Base-by-base conservation (phyloP, 2,329 filamentous ascomycete species). In the Tolypocladium guangdongense region DNA sequence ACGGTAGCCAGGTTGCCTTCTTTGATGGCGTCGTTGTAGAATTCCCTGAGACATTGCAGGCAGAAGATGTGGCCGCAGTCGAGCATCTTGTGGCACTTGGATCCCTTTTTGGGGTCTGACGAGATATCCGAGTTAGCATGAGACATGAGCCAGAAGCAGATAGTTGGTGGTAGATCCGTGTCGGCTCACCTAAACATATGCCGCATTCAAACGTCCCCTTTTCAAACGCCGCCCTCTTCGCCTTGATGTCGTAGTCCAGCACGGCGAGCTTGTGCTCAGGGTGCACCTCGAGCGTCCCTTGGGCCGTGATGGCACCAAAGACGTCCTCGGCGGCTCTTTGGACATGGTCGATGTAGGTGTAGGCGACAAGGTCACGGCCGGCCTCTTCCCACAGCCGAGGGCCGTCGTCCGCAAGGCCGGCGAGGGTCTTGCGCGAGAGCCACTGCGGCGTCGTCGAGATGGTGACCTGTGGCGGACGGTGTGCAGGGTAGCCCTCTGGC, bases 41-140 rank as follows among this genome's bases (percentile, higher is more conserved):
- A 96, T 61, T 92, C 89, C 57, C 88, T 86, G 3, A 99, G 75
- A 64, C 93, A 99, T n/a, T 82, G 70, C 20, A 86, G 73, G 68
- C 93, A 99, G 65, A 97, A 99, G 38, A 97, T 90, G 66, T 99
- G 92, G 0, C 82, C 83, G 67, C 93, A 99, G 55, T 86, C 83
- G 47, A 87, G 71, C 77, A 97, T 84, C 43, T 82, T 81, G 71
- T 97, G 87, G 66, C 93, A 97, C 12, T 76, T 79, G 0, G 74
- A 70, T 1, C 93, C 93, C 66, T 95, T 96, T 69, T 96, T 96
- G 0, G 90, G 90, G 67, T 97, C 92, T 80, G 53, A 6, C 2
- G 12, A 12, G 11, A n/a, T 4, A 3, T 35, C 65, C 57, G 69
- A 64, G 52, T 50, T 41, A 18, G 30, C 39, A 7, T 3, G 38